phyloP scores from a whole-genome alignment of 257 asterid species.

The Salvia hispanica region DNA sequence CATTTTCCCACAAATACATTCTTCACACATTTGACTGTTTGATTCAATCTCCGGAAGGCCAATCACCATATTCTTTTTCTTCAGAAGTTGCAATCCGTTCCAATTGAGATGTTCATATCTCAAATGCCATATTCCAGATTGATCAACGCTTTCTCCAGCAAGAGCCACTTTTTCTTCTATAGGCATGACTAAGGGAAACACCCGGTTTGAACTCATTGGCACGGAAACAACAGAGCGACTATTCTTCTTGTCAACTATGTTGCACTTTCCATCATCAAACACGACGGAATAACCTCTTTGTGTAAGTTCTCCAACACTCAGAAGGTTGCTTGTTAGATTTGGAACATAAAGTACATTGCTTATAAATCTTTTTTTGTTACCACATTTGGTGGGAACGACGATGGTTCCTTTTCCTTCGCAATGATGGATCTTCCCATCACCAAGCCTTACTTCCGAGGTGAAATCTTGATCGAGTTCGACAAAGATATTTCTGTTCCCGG shows the following conservation, averaged over 20 bases:
- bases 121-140: neutral
- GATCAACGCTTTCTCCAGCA: neutral
- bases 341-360: neutral
- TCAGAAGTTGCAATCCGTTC: neutral
- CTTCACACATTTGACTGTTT: too few relatives aligned
- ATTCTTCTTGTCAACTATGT: neutral
- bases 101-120: neutral
- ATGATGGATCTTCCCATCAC: neutral
- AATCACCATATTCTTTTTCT: neutral
- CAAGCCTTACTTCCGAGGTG: neutral
- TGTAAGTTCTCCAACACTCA: neutral
- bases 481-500: neutral
- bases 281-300: neutral
- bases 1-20: neutral
- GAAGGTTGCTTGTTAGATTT: neutral
- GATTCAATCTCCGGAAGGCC: neutral
- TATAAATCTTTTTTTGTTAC: neutral
- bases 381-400: neutral
- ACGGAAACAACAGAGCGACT: neutral
- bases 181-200: neutral
- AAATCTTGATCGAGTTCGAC: neutral
- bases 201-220: neutral
- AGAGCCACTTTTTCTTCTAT: neutral
- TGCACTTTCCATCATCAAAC: neutral
- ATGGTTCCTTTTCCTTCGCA: constrained; percentile 10